Base-by-base conservation (phyloP, 2,329 filamentous ascomycete genomes). In the Cryphonectria nitschkei region DNA sequence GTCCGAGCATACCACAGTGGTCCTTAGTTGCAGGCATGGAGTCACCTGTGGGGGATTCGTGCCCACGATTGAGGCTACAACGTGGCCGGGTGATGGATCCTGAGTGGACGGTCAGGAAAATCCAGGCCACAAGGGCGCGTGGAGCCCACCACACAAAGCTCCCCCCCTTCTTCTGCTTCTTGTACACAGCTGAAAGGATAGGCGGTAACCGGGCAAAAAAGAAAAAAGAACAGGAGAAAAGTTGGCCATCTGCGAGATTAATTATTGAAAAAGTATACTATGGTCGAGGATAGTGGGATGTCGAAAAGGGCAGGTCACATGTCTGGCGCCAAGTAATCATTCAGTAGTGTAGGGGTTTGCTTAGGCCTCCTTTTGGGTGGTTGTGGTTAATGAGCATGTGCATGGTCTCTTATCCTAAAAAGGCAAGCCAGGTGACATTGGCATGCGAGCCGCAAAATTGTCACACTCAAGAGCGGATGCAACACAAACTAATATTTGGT, bases 71-170 rank as follows among this genome's bases (percentile, higher is more conserved):
- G 46, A 52, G 32, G 5, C 37, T 54, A 66, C 64, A 66, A 66
- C 64, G 64, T 66, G 64, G 46, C 32, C 46, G 8, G 22, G 64
- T 66, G 64, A 56, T 66, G 64, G 50, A 66, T 41, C 32, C 46
- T 66, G 46, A 66, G 29, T 66, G 64, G 64, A 52, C 64, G 64
- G 46, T 26, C 14, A 26, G 6, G 8, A 19, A 5, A 62, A 22
- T 61, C 22, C 61, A 43, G 37, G n/a, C n/a, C 41, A 39, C 41
- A 39, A n/a, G 26, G n/a, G 26, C 61, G 37, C 61, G n/a, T 39
- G 63, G 43, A 34, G 34, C 63, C 50, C 22, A 19, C 46, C 19
- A 19, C 46, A 22, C 19, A 50, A 50, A 3, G 2, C 16, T 2
- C 46, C 19, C 46, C 19, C 22, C 3, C 29, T 39, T 22, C 14